These are phyloP conservation scores for Aspergillaceae sp. DNA, from an alignment of 2,329 filamentous ascomycete species.

Conservation along the genomic window DNA sequence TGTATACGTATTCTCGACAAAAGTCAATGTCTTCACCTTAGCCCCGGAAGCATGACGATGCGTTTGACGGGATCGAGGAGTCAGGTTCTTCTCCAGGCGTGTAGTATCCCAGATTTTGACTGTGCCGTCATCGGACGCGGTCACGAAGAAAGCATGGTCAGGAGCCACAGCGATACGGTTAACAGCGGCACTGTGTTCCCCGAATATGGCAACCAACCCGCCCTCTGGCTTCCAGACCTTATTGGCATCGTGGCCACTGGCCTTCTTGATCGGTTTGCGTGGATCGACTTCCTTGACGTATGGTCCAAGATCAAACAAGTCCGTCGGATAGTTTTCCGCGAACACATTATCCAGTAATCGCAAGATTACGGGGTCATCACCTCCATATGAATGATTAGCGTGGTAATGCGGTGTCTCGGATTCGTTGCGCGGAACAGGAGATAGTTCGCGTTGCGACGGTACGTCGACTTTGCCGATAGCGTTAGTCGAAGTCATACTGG, in stretches of 20 bases:
- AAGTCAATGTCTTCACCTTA: slow-evolving; percentile 73
- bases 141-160: slow-evolving; percentile 91
- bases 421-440: slow-evolving; percentile 1
- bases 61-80: slow-evolving; percentile 76
- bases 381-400: slow-evolving; percentile 73
- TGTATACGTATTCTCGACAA: slow-evolving; percentile 87
- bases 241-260: slow-evolving; percentile 45
- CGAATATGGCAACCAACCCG: slow-evolving; percentile 75
- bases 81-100: slow-evolving; percentile 82
- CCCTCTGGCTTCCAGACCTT: slow-evolving; percentile 77
- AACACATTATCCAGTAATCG: slow-evolving; percentile 77
- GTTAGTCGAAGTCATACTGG: slow-evolving; percentile 54
- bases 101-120: slow-evolving; percentile 92
- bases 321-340: slow-evolving; percentile 53
- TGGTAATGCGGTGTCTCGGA: slow-evolving; percentile 40
- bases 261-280: slow-evolving; percentile 45
- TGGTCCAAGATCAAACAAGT: slow-evolving; percentile 63
- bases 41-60: slow-evolving; percentile 65
- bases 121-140: slow-evolving; percentile 80
- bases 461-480: slow-evolving; percentile 57
- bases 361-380: slow-evolving; percentile 58
- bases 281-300: slow-evolving; percentile 60
- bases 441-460: slow-evolving; percentile 32
- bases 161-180: slow-evolving; percentile 75
- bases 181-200: slow-evolving; percentile 75